A percentile compares a stretch with the other conserved stretches of the same genome.
Conservation (phyloP, 2,329 filamentous ascomycete species). For the Pseudocercospora pini-densiflorae region DNA sequence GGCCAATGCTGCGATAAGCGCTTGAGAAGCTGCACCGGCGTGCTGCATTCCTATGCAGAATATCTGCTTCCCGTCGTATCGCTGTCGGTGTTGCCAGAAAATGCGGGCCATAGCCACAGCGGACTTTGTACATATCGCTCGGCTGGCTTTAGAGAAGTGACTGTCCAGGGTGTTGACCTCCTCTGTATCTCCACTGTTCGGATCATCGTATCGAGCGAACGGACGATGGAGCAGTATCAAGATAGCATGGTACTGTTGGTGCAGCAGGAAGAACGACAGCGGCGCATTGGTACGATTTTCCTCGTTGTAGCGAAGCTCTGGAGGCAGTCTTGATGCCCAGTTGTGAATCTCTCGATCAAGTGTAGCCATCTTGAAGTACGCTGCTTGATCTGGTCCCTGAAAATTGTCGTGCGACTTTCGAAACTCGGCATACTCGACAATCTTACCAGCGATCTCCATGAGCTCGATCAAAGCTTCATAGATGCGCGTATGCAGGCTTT, state of each 20-base stretch:
- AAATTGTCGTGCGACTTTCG: slow-evolving; percentile 20
- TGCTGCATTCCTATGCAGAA: slow-evolving; percentile 35
- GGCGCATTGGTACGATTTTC: slow-evolving; percentile 31
- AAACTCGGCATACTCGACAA: slow-evolving; percentile 34
- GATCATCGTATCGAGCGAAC: slow-evolving; percentile 33
- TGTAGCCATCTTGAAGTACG: slow-evolving; percentile 34
- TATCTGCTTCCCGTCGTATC: slow-evolving; percentile 33
- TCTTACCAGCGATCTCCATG: slow-evolving; percentile 36
- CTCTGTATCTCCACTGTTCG: slow-evolving; percentile 17
- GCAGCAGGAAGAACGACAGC: slow-evolving; percentile 32
- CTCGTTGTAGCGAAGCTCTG: slow-evolving; percentile 33
- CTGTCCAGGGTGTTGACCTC: slow-evolving; percentile 31
- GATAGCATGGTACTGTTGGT: slow-evolving; percentile 34
- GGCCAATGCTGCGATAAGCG: slow-evolving; percentile 34
- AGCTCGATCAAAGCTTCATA: slow-evolving; percentile 35
- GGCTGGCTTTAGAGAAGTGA: slow-evolving; percentile 32
- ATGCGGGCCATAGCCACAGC: slow-evolving; percentile 31
- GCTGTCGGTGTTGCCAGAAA: slow-evolving; percentile 34
- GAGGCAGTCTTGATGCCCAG: slow-evolving; percentile 30
- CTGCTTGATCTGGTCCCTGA: slow-evolving; percentile 30
- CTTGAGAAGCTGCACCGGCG: slow-evolving; percentile 32
- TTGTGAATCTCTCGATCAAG: slow-evolving; percentile 33
- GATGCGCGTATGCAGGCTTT: slow-evolving; percentile 32
- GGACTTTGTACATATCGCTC: slow-evolving; percentile 34
- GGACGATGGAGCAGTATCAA: slow-evolving; percentile 34